A percentile compares a stretch with the other conserved stretches of the same genome.
phyloP scores from a whole-genome alignment of 495 filamentous ascomycete genomes.

The Xylaria acuta region DNA sequence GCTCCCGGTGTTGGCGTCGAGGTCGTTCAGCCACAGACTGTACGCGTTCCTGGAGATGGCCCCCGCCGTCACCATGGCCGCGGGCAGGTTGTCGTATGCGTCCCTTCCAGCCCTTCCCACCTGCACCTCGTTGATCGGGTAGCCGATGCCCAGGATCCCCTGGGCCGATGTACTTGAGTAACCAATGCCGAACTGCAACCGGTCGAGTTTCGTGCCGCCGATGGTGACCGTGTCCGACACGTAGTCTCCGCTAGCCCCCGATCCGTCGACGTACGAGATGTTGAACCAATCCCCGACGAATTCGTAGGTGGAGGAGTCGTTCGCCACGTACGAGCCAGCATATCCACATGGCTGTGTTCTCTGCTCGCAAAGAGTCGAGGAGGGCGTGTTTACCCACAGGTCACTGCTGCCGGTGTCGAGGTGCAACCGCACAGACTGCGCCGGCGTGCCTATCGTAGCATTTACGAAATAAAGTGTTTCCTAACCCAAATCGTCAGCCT shows the following conservation, averaged over 20 bases:
- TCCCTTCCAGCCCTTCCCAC: conserved; percentile 63
- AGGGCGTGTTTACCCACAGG: conserved; percentile 80
- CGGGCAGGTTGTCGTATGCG: conserved; percentile 81
- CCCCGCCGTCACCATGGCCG: conserved; percentile 71
- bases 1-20: conserved; percentile 74
- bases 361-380: conserved; percentile 64
- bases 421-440: conserved; percentile 67
- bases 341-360: conserved; percentile 55
- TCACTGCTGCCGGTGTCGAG: conserved; percentile 90
- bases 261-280: conserved; percentile 89
- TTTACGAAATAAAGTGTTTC: conserved; percentile 75
- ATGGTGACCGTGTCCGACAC: conserved; percentile 78
- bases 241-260: conserved; percentile 82
- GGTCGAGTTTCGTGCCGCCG: conserved; percentile 63
- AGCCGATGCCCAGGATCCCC: conserved; percentile 94
- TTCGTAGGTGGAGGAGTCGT: conserved; percentile 78
- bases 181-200: conserved; percentile 87
- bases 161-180: conserved; percentile 72
- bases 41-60: conserved; percentile 83
- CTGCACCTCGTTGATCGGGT: conserved; percentile 79
- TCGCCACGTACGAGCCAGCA: conserved; percentile 74
- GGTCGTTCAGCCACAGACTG: conserved; percentile 87
- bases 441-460: conserved; percentile 73
- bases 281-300: conserved; percentile 82
- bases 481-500: conserved; percentile 35